Conservation (phyloP, 1,284 basidiomycete genomes). For the Fomitopsis palustris region DNA sequence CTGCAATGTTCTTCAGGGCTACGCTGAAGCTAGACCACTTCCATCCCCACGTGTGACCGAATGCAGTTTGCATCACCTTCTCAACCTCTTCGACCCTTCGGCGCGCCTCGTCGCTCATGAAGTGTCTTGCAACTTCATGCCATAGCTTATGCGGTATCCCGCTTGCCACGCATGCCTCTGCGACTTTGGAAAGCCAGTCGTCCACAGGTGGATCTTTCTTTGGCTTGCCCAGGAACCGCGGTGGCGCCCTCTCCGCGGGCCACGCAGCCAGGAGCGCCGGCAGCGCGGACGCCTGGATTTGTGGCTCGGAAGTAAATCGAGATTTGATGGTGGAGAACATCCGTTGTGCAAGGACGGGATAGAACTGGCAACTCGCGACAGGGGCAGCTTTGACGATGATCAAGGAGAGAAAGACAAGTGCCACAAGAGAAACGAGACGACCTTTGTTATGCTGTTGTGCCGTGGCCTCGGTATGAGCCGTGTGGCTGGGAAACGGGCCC, state of each 20-base stretch:
- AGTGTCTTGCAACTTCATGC: slow-evolving; percentile 71
- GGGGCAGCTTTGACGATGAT: neutral
- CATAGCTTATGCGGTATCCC: slow-evolving; percentile 67
- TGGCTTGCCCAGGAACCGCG: slow-evolving; percentile 57
- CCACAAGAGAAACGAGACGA: neutral
- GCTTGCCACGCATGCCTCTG: slow-evolving; percentile 54
- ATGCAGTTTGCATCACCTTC: slow-evolving; percentile 58
- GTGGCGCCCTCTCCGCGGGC: slow-evolving; percentile 18
- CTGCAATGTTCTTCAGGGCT: slow-evolving; percentile 70
- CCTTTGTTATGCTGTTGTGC: neutral
- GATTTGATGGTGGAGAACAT: neutral
- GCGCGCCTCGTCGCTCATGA: slow-evolving; percentile 61
- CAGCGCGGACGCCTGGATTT: neutral
- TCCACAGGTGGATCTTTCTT: slow-evolving; percentile 61
- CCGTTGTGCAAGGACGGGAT: neutral
- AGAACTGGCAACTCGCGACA: neutral
- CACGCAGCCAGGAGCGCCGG: neutral
- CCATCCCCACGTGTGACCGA: slow-evolving; percentile 70
- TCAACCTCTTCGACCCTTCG: slow-evolving; percentile 60
- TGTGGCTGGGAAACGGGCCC: neutral
- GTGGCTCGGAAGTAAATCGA: neutral
- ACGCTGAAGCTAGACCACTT: slow-evolving; percentile 71
- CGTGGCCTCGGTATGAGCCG: neutral
- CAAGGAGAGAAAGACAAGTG: neutral
- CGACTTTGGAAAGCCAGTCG: slow-evolving; percentile 63